phyloP scores from a whole-genome alignment of 306 rosid genomes.

The Cajanus cajan region DNA sequence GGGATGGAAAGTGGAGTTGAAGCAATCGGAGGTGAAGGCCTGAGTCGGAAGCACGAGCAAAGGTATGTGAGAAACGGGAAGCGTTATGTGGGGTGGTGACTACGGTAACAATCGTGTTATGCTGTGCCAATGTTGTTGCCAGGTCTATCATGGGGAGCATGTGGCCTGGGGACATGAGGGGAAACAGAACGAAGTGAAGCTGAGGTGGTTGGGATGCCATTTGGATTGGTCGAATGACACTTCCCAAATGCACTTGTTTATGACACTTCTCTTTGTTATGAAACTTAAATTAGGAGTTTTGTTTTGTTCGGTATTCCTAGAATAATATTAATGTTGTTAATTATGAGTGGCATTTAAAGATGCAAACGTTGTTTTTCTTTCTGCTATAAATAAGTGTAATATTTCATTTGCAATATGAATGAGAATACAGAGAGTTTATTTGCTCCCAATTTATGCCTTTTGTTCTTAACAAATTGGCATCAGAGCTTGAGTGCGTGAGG shows the following conservation, averaged over 20 bases:
- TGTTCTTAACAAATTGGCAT: too few species aligned
- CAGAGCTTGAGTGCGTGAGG: too few species aligned
- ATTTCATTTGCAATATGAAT: too few species aligned
- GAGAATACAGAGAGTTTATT: too few species aligned
- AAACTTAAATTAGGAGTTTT: too few species aligned
- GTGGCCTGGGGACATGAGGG: slow-evolving; percentile 46
- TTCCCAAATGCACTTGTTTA: neutral
- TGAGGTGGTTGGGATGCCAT: slow-evolving; percentile 35
- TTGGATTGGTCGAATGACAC: neutral
- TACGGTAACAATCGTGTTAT: slow-evolving; percentile 34
- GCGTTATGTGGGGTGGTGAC: slow-evolving; percentile 46
- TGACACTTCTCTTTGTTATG: too few species aligned
- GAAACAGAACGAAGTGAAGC: slow-evolving; percentile 51
- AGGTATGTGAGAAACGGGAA: slow-evolving; percentile 35
- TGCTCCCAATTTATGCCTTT: too few species aligned
- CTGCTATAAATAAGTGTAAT: too few species aligned
- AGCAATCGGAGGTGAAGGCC: slow-evolving; percentile 25
- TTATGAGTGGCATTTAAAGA: too few species aligned
- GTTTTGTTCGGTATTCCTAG: too few species aligned
- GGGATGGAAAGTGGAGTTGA: slow-evolving; percentile 36
- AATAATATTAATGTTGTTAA: too few species aligned
- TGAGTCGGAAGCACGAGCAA: neutral
- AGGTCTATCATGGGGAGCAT: slow-evolving; percentile 47
- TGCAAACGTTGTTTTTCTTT: too few species aligned
- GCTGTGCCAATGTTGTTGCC: slow-evolving; percentile 38